These are phyloP conservation scores for Cymodocea nodosa DNA, from an alignment of 116 monocot genomes.

Conservation along the genomic window DNA sequence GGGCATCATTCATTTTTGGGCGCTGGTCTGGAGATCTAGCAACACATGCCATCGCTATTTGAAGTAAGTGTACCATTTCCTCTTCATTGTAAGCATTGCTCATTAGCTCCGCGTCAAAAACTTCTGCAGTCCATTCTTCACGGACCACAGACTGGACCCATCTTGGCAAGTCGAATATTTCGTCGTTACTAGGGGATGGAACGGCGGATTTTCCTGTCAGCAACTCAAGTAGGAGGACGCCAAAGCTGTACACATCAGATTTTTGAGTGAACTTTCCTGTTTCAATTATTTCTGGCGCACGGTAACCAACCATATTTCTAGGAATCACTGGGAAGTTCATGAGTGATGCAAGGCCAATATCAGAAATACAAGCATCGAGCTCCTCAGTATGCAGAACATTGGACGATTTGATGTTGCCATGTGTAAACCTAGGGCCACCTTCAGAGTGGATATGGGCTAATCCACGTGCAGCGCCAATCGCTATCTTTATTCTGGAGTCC, in stretches of 20 bases:
- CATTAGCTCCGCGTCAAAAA: constrained; percentile 78
- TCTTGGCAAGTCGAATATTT: constrained; percentile 53
- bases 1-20: constrained; percentile 65
- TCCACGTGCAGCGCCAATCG: constrained; percentile 50
- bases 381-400: constrained; percentile 64
- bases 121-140: constrained; percentile 98
- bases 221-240: constrained; percentile 29
- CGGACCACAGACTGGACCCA: constrained; percentile 91
- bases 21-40: constrained; percentile 56
- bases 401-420: constrained; percentile 84
- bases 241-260: constrained; percentile 27
- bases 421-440: constrained; percentile 57
- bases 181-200: constrained; percentile 21
- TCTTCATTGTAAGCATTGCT: constrained; percentile 65
- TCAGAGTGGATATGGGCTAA: constrained; percentile 52
- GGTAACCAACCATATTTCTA: constrained; percentile 48
- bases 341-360: constrained; percentile 70
- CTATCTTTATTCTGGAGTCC: constrained; percentile 61
- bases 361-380: constrained; percentile 41
- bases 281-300: constrained; percentile 71
- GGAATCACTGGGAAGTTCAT: constrained; percentile 49
- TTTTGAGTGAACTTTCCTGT: constrained; percentile 35
- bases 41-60: constrained; percentile 89
- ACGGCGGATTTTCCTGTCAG: constrained; percentile 21
- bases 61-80: constrained; percentile 88